These are phyloP conservation scores for Cercophora samala DNA, from an alignment of 495 filamentous ascomycete genomes.

Conservation along the genomic window DNA sequence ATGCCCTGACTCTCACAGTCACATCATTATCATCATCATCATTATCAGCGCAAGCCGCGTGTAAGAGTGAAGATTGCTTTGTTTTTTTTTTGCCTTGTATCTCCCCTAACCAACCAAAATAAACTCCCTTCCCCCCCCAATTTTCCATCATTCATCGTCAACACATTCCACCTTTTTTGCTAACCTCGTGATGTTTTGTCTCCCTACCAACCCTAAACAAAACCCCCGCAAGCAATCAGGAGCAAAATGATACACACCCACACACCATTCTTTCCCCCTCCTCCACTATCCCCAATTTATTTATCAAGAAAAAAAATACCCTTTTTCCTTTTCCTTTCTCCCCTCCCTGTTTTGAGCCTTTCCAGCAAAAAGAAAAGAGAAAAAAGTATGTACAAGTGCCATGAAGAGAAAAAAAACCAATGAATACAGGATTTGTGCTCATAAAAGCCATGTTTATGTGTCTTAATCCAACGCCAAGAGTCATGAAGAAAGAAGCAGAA, in stretches of 20 bases:
- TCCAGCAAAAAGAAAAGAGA: not conserved
- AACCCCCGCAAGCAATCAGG: too few species aligned
- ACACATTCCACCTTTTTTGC: not conserved
- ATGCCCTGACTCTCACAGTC: not conserved
- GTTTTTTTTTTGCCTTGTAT: not conserved
- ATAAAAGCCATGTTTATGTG: not conserved
- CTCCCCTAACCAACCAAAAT: not conserved
- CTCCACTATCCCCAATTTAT: not conserved
- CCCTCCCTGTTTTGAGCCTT: not conserved
- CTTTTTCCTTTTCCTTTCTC: not conserved
- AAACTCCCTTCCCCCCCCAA: not conserved
- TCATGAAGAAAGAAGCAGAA: slow-evolving; percentile 2
- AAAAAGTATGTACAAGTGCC: not conserved
- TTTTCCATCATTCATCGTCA: not conserved
- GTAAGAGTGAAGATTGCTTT: not conserved
- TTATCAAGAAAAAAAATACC: not conserved
- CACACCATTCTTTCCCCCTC: not conserved
- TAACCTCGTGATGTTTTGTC: not conserved
- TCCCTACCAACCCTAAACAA: too few species aligned
- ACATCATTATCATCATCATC: not conserved
- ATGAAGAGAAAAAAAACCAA: not conserved
- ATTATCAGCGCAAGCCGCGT: too few species aligned
- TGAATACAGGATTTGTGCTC: not conserved
- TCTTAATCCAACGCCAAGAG: slow-evolving; percentile 1
- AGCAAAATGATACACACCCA: too few species aligned